Conservation (phyloP, 2,329 filamentous ascomycete genomes). For the Pyricularia sp. region DNA sequence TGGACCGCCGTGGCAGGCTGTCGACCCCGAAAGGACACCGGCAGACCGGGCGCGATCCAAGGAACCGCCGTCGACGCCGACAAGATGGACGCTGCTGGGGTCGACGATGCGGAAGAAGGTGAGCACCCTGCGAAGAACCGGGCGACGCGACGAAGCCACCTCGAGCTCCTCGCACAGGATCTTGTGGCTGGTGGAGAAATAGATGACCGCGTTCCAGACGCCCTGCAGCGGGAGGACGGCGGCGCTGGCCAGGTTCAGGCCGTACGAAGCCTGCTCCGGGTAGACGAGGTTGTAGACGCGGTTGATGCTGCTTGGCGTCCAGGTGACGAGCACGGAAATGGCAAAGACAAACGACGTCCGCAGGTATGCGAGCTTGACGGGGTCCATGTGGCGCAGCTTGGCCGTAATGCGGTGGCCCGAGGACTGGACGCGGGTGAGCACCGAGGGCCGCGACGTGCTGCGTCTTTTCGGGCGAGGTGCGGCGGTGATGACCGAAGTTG, state of each 20-base stretch:
- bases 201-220: constrained; percentile 73
- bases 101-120: neutral
- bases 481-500: neutral
- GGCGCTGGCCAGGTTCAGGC: constrained; percentile 59
- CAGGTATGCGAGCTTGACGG: constrained; percentile 51
- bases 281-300: constrained; percentile 59
- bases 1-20: neutral
- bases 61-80: neutral
- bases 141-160: neutral
- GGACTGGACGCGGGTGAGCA: constrained; percentile 3
- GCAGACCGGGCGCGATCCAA: neutral
- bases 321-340: constrained; percentile 50
- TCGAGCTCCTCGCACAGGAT: constrained; percentile 21
- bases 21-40: neutral
- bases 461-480: neutral
- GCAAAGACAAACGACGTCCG: constrained; percentile 53
- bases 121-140: neutral
- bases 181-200: constrained; percentile 50
- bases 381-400: constrained; percentile 36
- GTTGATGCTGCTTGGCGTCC: constrained; percentile 63
- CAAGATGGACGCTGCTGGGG: neutral
- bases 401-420: constrained; percentile 16
- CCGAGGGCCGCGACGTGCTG: neutral
- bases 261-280: constrained; percentile 45
- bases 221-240: constrained; percentile 70